phyloP scores from a whole-genome alignment of 2,329 filamentous ascomycete species.

The Hirsutella thompsonii region DNA sequence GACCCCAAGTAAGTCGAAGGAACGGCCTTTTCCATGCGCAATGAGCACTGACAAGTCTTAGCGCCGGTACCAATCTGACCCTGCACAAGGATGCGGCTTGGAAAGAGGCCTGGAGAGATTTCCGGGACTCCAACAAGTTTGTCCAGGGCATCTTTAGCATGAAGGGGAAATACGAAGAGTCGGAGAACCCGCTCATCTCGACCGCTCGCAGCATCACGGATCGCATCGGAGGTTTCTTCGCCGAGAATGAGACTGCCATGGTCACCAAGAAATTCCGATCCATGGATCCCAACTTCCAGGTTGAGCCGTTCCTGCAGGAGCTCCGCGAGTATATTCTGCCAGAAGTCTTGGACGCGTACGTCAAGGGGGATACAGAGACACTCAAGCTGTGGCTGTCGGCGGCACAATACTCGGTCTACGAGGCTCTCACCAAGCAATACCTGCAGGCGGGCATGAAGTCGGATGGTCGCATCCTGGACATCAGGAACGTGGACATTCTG shows the following conservation, averaged over 20 bases:
- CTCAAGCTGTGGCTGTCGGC: constrained; percentile 93
- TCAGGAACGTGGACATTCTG: constrained; percentile 82
- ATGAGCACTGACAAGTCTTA: constrained; percentile 20
- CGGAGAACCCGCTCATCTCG: constrained; percentile 87
- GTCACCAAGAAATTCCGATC: constrained; percentile 97
- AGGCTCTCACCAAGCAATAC: constrained; percentile 94
- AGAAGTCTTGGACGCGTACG: constrained; percentile 93
- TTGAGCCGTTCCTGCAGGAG: constrained; percentile 88
- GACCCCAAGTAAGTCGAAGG: constrained; percentile 64
- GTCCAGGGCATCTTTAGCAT: constrained; percentile 81
- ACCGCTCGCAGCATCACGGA: constrained; percentile 93
- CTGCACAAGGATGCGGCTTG: constrained; percentile 93
- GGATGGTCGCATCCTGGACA: constrained; percentile 89
- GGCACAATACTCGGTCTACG: constrained; percentile 92
- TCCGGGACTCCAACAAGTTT: constrained; percentile 78
- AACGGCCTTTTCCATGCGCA: background rate
- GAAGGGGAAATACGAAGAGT: constrained; percentile 84
- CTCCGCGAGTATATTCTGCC: constrained; percentile 96
- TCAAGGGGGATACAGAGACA: constrained; percentile 86
- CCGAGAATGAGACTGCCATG: constrained; percentile 93
- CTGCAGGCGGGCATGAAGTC: constrained; percentile 86
- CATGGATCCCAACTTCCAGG: constrained; percentile 90
- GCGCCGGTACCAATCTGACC: constrained; percentile 87
- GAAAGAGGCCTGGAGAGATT: constrained; percentile 97
- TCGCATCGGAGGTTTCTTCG: constrained; percentile 87